Evolutionary conservation across 345 rosid species (phyloP), one percentile per base, ranked within the genome.

Genomic region (Lagerstroemia speciosa): DNA sequence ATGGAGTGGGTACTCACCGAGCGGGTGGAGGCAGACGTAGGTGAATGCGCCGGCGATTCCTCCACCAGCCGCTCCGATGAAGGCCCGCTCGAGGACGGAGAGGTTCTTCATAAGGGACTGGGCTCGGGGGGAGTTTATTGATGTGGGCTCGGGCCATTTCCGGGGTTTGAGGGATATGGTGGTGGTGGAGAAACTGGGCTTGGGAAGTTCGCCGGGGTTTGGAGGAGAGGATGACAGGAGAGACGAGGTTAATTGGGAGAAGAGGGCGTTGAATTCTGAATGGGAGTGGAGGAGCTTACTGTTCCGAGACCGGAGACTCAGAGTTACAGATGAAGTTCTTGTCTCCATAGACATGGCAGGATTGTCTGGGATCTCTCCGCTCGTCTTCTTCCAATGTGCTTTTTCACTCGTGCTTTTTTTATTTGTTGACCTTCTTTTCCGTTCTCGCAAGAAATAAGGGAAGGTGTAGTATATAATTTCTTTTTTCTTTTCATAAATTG

Each of bases 21-120:
- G 82, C 0, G 99, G 98, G 73, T 57, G 90, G 19, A 93, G 87
- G 68, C 95, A 86, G 20, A 87, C 89, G 76, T 91, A 87, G 15
- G 97, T 93, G 75, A 93, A 91, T 0, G 97, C 97, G 6, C 97
- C 96, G 4, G 97, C 96, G 62, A 93, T 78, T 27, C 97, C 96
- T 17, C 97, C 97, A n/a, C 76, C 93, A 24, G 78, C 96, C 2
- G 97, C 92, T 19, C 96, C 97, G 22, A 89, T 84, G 0, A 91
- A 74, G 57, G 97, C 97, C 31, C 95, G 84, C 80, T 91, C 98
- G 64, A 75, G 73, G 64, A 89, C 86, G 6, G 97, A 83, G 69
- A 91, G 88, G 72, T 76, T 83, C 75, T 86, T 86, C 82, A 89
- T 75, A 1, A 93, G 65, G 73, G 84, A 63, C 33, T 77, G 83